Percentiles rank a stretch among this genome's conserved stretches.
Conservation (phyloP, 306 rosid genomes). For the Dryas octopetala region DNA sequence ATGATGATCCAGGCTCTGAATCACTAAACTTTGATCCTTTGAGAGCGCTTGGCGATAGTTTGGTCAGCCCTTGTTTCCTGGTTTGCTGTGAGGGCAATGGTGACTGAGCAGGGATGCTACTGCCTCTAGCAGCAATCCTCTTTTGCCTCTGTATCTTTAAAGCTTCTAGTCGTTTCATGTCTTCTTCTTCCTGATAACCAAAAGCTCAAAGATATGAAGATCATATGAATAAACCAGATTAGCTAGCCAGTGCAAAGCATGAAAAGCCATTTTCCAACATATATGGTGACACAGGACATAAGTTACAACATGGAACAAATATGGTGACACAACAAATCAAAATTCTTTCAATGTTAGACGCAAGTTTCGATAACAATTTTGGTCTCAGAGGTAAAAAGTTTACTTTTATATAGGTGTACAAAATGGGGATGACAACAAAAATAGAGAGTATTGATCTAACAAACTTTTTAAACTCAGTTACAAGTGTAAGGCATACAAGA, state of each 20-base stretch:
- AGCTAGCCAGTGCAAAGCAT: not conserved
- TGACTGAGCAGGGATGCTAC: constrained; percentile 47
- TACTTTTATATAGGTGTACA: not conserved
- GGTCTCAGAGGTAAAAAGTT: not conserved
- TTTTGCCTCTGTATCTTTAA: constrained; percentile 90
- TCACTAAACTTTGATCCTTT: constrained; percentile 92
- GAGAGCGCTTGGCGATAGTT: constrained; percentile 62
- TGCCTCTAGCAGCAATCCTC: constrained; percentile 87
- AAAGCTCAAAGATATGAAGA: constrained; percentile 15
- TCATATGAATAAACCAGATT: constrained; percentile 20
- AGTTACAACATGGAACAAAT: not conserved
- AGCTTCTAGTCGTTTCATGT: constrained; percentile 74
- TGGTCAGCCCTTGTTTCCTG: constrained; percentile 62
- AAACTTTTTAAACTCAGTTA: not conserved
- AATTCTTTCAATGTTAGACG: too few relatives aligned
- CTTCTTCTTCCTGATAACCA: constrained; percentile 71
- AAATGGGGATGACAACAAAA: too few relatives aligned
- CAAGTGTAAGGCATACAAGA: not conserved
- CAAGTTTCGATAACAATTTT: too few relatives aligned
- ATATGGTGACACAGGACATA: not conserved
- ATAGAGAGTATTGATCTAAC: not conserved
- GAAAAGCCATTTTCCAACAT: not conserved
- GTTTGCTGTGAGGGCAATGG: constrained; percentile 48
- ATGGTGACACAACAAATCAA: not conserved
- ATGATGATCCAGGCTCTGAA: constrained; percentile 75